Conservation (phyloP, 164 flowering plant species). For the Nymphaea thermarum region DNA sequence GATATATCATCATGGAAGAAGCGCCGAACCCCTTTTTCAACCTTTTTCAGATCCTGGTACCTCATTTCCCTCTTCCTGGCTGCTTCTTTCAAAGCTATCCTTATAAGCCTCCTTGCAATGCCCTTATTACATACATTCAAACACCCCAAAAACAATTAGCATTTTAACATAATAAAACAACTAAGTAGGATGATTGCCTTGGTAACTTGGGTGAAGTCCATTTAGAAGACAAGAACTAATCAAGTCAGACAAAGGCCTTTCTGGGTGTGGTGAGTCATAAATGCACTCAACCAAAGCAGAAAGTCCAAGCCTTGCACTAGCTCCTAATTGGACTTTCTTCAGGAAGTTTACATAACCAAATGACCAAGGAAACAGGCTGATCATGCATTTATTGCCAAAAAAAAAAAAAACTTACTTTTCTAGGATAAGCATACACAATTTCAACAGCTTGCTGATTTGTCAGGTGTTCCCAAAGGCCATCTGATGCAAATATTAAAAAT, state of each 20-base stretch:
- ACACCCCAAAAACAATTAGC: neutral
- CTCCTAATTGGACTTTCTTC: too few relatives aligned
- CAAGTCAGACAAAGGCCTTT: too few relatives aligned
- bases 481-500: slow-evolving; percentile 16
- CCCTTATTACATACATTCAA: slow-evolving; percentile 30
- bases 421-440: slow-evolving; percentile 40
- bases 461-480: slow-evolving; percentile 56
- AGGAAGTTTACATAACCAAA: too few relatives aligned
- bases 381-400: too few relatives aligned
- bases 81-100: slow-evolving; percentile 40
- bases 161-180: too few relatives aligned
- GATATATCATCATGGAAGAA: slow-evolving; percentile 73
- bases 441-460: slow-evolving; percentile 47
- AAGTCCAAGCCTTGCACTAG: too few relatives aligned
- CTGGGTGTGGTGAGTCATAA: too few relatives aligned
- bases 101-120: slow-evolving; percentile 56
- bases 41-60: slow-evolving; percentile 38
- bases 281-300: too few relatives aligned
- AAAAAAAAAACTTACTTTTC: slow-evolving; percentile 34
- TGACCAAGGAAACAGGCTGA: too few relatives aligned
- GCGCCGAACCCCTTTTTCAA: slow-evolving; percentile 41
- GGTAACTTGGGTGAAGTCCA: too few relatives aligned
- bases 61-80: slow-evolving; percentile 44
- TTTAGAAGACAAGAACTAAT: too few relatives aligned
- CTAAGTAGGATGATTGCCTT: too few relatives aligned